Percentiles rank a stretch among this genome's conserved stretches.
These are phyloP conservation scores for Tylopilus intermedius DNA, from an alignment of 768 basidiomycete genomes.

Conservation along the genomic window DNA sequence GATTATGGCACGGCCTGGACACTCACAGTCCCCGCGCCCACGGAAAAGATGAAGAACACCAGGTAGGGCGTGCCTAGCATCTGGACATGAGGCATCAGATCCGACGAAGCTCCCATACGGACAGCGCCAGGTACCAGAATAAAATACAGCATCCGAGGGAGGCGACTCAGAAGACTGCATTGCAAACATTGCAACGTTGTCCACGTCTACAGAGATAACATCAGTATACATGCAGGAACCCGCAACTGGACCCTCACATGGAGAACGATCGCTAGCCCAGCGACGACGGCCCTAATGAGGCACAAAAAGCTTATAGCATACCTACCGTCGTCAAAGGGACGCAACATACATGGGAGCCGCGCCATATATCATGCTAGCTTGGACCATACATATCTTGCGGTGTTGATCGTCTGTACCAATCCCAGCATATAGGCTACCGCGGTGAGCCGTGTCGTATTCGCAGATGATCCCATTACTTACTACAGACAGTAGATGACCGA, in stretches of 20 bases:
- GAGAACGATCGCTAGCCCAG: conserved; percentile 39
- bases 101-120: neutral
- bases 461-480: conserved; percentile 33
- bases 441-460: conserved; percentile 7
- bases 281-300: conserved; percentile 36
- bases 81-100: conserved; percentile 24
- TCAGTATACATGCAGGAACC: neutral
- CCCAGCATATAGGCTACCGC: conserved; percentile 32
- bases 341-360: conserved; percentile 47
- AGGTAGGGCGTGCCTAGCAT: conserved; percentile 37
- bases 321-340: neutral
- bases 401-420: conserved; percentile 21
- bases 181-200: conserved; percentile 29
- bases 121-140: conserved; percentile 18
- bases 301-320: conserved; percentile 1
- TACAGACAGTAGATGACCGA: conserved; percentile 47
- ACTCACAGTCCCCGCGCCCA: conserved; percentile 37
- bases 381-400: conserved; percentile 40
- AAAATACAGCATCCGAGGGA: conserved; percentile 24
- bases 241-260: conserved; percentile 28
- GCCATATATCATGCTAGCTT: conserved; percentile 51
- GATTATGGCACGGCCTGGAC: neutral
- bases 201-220: conserved; percentile 31
- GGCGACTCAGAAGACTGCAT: conserved; percentile 13
- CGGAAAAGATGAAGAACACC: conserved; percentile 38